Evolutionary conservation across 495 filamentous ascomycete genomes (phyloP).

Genomic region (Zalerion maritima): DNA sequence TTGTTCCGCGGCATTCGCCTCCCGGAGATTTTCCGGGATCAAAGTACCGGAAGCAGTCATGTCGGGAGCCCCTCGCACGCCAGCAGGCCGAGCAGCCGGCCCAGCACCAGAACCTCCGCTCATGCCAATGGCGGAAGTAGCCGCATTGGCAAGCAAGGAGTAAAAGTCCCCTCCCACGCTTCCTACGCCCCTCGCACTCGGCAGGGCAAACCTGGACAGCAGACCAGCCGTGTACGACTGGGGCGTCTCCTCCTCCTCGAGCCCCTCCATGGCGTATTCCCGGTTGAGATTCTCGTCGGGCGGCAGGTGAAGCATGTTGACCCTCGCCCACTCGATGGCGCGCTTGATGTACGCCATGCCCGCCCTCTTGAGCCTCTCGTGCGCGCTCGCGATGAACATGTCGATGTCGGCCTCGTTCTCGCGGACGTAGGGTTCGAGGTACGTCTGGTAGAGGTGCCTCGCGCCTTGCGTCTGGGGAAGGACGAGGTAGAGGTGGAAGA

Average conservation of each 20-base stretch:
- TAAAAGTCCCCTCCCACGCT: constrained; percentile 52
- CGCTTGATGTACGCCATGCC: constrained; percentile 73
- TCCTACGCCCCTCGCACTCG: constrained; percentile 33
- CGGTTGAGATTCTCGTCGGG: constrained; percentile 26
- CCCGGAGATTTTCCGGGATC: constrained; percentile 49
- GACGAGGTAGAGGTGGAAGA: constrained; percentile 85
- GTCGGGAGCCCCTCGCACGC: constrained; percentile 11
- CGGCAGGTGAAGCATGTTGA: constrained; percentile 55
- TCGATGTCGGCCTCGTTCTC: constrained; percentile 87
- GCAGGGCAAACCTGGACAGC: constrained; percentile 74
- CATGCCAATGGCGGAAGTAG: constrained; percentile 27
- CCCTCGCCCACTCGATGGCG: constrained; percentile 58
- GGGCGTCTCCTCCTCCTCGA: constrained; percentile 29
- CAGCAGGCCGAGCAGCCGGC: constrained; percentile 3
- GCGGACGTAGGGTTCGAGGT: constrained; percentile 77
- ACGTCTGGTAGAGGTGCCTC: constrained; percentile 62
- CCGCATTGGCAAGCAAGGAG: constrained; percentile 55
- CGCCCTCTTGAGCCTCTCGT: constrained; percentile 64
- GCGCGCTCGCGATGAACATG: constrained; percentile 64
- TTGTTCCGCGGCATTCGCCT: constrained; percentile 45
- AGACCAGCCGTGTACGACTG: constrained; percentile 65
- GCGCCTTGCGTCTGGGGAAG: constrained; percentile 94
- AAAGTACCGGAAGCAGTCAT: constrained; percentile 45
- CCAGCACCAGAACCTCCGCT: constrained; percentile 2
- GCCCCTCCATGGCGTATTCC: constrained; percentile 23